phyloP scores from a whole-genome alignment of 2,329 filamentous ascomycete genomes.

The Penicillium griseofulvum region DNA sequence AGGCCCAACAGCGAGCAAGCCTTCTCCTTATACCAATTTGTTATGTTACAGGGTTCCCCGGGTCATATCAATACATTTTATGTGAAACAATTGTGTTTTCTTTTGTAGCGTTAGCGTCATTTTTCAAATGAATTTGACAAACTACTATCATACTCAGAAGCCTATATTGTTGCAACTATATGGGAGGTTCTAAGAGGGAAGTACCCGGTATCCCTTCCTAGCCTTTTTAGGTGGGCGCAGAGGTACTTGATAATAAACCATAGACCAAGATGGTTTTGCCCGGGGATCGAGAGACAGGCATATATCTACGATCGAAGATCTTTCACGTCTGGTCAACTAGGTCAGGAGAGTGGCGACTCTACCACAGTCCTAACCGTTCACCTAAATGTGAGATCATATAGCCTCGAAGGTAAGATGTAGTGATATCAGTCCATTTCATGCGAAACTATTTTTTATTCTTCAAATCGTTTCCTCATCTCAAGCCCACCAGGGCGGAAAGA shows the following conservation, averaged over 20 bases:
- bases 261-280: too few species aligned
- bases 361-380: too few species aligned
- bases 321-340: too few species aligned
- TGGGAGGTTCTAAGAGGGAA: too few species aligned
- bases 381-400: neutral
- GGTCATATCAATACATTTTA: neutral
- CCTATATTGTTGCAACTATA: too few species aligned
- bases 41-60: neutral
- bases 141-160: neutral
- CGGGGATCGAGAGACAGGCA: too few species aligned
- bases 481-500: slow-evolving; percentile 9
- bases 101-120: neutral
- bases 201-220: too few species aligned
- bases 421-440: slow-evolving; percentile 34
- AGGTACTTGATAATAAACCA: too few species aligned
- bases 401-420: slow-evolving; percentile 3
- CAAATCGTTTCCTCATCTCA: slow-evolving; percentile 26
- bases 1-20: neutral
- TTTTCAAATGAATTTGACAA: neutral
- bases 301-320: too few species aligned
- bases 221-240: too few species aligned
- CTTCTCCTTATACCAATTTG: slow-evolving; percentile 3
- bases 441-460: slow-evolving; percentile 27
- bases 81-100: neutral
- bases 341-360: neutral